These are phyloP conservation scores for Ampelocalamus luodianensis DNA, from an alignment of 176 grass and related monocot genomes.

Conservation along the genomic window DNA sequence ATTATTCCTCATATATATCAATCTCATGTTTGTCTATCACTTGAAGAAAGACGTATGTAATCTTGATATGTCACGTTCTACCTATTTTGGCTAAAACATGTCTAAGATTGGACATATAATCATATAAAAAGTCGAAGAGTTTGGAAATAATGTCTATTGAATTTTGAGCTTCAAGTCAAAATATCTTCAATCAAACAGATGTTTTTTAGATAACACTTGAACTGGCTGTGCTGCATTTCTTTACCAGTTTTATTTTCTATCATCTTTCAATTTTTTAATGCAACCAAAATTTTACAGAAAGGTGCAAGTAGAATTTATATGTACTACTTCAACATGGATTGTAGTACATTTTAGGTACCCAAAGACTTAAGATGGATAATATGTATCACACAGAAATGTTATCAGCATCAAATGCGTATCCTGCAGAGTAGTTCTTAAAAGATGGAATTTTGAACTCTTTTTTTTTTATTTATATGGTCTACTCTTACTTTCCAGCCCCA, in stretches of 20 bases:
- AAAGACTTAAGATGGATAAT: conserved; percentile 7
- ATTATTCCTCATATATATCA: neutral
- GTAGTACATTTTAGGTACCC: neutral
- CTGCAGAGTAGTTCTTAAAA: neutral
- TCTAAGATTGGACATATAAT: conserved; percentile 7
- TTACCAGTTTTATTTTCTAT: neutral
- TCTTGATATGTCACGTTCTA: conserved; percentile 13
- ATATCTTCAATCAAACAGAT: neutral
- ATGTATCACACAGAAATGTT: neutral
- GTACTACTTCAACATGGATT: neutral
- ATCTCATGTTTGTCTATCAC: conserved; percentile 22
- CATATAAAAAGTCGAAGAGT: neutral
- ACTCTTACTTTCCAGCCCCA: conserved; percentile 5
- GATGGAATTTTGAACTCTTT: conserved; percentile 11
- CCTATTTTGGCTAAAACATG: conserved; percentile 22
- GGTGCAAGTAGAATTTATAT: neutral
- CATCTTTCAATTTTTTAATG: neutral
- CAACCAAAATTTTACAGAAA: conserved; percentile 13
- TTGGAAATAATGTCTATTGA: conserved; percentile 1
- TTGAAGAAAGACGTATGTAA: conserved; percentile 5
- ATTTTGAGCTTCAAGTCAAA: conserved; percentile 12
- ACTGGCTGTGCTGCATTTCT: neutral
- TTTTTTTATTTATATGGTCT: conserved; percentile 10
- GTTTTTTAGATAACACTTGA: conserved; percentile 5
- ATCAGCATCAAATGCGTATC: conserved; percentile 7